Base-by-base conservation (phyloP, 768 basidiomycete genomes). In the Mycena amicta region DNA sequence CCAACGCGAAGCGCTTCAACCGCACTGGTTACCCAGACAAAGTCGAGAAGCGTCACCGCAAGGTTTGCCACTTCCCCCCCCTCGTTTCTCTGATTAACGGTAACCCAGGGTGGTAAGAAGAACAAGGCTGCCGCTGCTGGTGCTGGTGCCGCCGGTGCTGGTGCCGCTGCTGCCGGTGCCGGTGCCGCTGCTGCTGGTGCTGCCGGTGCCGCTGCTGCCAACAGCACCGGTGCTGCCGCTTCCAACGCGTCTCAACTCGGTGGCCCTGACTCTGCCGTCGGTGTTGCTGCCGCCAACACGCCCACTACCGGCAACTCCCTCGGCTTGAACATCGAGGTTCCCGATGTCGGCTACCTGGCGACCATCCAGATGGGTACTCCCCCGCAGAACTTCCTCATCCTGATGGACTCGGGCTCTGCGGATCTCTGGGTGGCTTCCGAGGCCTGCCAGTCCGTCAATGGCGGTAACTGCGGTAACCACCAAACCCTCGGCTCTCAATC, bases 331-430 rank as follows among this genome's bases (percentile, higher is more conserved):
- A 90, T 92, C 55, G 84, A 90, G 56, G 73, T 72, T 8, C 70
- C 76, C 31, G 83, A 83, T 67, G 70, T 81, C 16, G 80, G 80
- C 3, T 84, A 86, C 64, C 69, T 86, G 39, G 81, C 85, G 8
- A 81, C 77, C 12, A 64, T 90, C 12, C 80, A 86, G 65, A 79
- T 89, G 47, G 89, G 89, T n/a, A 88, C 85, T 1, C 88, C 88
- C 22, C 79, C 84, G 8, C 75, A 67, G 30, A 67, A 81, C 59
- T 89, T 84, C 66, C 67, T 74, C 27, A 69, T 90, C 52, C 75
- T 89, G 20, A 85, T 89, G 83, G 88, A 89, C 69, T 86, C 84
- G 29, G 88, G 88, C 27, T 85, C 83, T 13, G 84, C 87, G 11
- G 88, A 89, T 71, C 70, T 84, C 33, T 88, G 87, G 86, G 85